Conservation (phyloP, 139 green algal species). For the Asterochloris sp. region DNA sequence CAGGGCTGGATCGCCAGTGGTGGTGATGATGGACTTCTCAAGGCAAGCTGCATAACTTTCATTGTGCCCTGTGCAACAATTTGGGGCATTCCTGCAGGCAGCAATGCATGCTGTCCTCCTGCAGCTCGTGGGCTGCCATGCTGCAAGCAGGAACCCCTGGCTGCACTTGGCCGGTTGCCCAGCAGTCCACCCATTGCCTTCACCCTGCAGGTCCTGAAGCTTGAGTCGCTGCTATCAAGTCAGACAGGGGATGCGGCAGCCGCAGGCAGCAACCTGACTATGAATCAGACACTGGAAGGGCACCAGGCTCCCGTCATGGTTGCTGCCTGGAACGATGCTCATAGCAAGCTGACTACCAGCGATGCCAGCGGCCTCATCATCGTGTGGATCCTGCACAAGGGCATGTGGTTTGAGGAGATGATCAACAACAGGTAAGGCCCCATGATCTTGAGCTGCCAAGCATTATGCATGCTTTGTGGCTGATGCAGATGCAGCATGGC, state of each 20-base stretch:
- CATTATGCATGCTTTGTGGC: too few relatives aligned
- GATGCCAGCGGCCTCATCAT: slow-evolving; percentile 83
- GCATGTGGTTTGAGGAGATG: slow-evolving; percentile 88
- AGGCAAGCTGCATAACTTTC: slow-evolving; percentile 42
- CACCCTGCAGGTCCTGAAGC: too few relatives aligned
- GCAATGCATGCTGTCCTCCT: background rate
- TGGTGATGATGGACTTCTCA: slow-evolving; percentile 73
- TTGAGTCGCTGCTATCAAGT: background rate
- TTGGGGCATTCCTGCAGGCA: background rate
- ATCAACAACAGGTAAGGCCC: slow-evolving; percentile 76
- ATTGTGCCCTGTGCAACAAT: background rate
- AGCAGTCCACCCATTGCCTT: background rate
- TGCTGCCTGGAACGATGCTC: slow-evolving; percentile 68
- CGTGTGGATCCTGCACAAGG: slow-evolving; percentile 82
- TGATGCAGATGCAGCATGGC: background rate
- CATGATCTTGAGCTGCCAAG: background rate
- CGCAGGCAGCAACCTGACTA: background rate
- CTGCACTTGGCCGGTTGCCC: background rate
- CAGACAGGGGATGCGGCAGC: background rate
- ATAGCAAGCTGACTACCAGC: slow-evolving; percentile 77
- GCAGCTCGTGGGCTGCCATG: background rate
- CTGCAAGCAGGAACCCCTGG: background rate
- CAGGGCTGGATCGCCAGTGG: slow-evolving; percentile 77
- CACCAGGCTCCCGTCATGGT: slow-evolving; percentile 61
- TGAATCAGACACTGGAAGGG: slow-evolving; percentile 69